Evolutionary conservation across 352 stramenopile genomes (phyloP).

Genomic region (Globisporangium radiosum): DNA sequence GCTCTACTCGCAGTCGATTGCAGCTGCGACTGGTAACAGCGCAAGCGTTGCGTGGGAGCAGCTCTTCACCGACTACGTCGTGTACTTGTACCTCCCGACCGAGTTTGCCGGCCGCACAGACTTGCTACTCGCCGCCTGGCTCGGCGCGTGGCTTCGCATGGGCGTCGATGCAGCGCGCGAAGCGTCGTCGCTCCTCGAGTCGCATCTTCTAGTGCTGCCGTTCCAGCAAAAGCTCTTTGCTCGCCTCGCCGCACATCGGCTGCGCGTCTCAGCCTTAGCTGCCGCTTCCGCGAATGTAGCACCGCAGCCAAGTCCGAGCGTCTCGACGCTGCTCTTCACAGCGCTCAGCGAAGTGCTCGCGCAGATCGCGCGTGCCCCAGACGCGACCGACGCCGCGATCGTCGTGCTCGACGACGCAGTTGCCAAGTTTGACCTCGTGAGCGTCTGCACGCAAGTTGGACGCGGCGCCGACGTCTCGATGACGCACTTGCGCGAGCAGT

Average conservation of each 20-base stretch:
- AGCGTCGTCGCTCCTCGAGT: slow-evolving; percentile 13
- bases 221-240: slow-evolving; percentile 49
- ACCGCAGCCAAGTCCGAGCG: not conserved
- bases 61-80: slow-evolving; percentile 32
- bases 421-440: slow-evolving; percentile 30
- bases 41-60: slow-evolving; percentile 32
- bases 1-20: slow-evolving; percentile 17
- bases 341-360: slow-evolving; percentile 19
- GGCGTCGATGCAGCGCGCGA: slow-evolving; percentile 20
- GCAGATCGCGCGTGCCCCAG: not conserved
- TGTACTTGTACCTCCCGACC: slow-evolving; percentile 49
- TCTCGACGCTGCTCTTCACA: slow-evolving; percentile 27
- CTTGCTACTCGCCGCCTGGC: slow-evolving; percentile 30
- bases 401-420: slow-evolving; percentile 28
- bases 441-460: slow-evolving; percentile 18
- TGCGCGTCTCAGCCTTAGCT: not conserved
- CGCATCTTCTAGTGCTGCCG: slow-evolving; percentile 17
- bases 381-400: slow-evolving; percentile 18
- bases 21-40: not conserved
- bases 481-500: slow-evolving; percentile 15
- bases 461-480: slow-evolving; percentile 7
- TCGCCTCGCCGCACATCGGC: slow-evolving; percentile 17
- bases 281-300: not conserved
- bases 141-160: slow-evolving; percentile 38
- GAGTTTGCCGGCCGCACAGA: slow-evolving; percentile 32